Percentiles rank a stretch among this genome's conserved stretches.
These are phyloP conservation scores for Tuber indicum DNA, from an alignment of 495 filamentous ascomycete species.

Conservation along the genomic window DNA sequence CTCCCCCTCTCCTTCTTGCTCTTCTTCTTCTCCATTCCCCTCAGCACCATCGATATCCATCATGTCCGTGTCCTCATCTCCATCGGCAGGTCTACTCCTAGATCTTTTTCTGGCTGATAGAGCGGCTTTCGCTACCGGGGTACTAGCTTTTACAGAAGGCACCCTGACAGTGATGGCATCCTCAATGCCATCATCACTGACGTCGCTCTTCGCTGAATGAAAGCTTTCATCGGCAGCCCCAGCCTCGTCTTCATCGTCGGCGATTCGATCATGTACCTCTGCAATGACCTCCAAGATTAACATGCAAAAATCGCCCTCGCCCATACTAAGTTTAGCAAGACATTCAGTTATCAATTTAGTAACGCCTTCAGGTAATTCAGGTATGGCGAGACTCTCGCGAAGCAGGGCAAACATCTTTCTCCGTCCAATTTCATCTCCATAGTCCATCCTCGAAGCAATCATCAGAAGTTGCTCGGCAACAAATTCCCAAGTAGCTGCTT, in stretches of 20 bases:
- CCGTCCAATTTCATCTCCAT: slow-evolving; percentile 88
- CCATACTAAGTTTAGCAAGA: slow-evolving; percentile 66
- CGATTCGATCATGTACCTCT: slow-evolving; percentile 88
- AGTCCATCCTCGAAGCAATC: slow-evolving; percentile 84
- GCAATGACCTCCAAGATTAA: slow-evolving; percentile 88
- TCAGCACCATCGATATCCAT: slow-evolving; percentile 48
- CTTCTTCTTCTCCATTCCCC: slow-evolving; percentile 44
- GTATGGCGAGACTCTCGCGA: slow-evolving; percentile 72
- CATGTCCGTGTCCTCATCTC: slow-evolving; percentile 28
- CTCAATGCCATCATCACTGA: slow-evolving; percentile 54
- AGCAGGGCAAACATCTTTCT: slow-evolving; percentile 90
- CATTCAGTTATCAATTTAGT: slow-evolving; percentile 83
- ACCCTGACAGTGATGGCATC: slow-evolving; percentile 39
- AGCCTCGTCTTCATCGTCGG: slow-evolving; percentile 55
- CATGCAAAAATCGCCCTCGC: slow-evolving; percentile 88
- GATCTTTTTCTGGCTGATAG: slow-evolving; percentile 5
- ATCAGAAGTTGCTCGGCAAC: slow-evolving; percentile 90
- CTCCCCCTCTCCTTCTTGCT: slow-evolving; percentile 48
- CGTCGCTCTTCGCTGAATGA: slow-evolving; percentile 78
- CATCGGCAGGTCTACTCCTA: slow-evolving; percentile 9
- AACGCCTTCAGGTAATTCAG: slow-evolving; percentile 83
- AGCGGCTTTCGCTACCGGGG: neutral
- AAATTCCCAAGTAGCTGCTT: slow-evolving; percentile 71
- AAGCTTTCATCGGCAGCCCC: slow-evolving; percentile 68
- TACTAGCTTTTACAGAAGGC: slow-evolving; percentile 4